phyloP scores from a whole-genome alignment of 2,329 filamentous ascomycete species.

The Akanthomyces muscarius region DNA sequence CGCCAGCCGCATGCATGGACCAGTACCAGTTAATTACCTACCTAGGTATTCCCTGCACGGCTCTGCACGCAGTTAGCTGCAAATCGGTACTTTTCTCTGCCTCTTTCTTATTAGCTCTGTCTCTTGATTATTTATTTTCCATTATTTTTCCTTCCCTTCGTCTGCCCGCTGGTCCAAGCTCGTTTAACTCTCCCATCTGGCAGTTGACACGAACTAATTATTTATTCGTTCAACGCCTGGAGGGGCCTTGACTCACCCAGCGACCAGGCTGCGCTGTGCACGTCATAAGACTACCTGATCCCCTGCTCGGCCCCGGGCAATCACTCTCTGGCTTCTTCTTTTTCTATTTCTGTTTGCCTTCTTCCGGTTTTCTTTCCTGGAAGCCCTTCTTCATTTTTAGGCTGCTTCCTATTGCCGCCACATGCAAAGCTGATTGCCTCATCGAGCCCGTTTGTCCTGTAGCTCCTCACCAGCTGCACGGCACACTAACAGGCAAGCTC shows the following conservation, averaged over 20 bases:
- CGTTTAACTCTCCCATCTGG: background rate
- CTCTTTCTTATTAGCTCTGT: background rate
- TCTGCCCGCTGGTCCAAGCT: background rate
- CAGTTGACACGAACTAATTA: background rate
- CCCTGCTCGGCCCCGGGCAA: constrained; percentile 7
- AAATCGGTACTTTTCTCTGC: constrained; percentile 2
- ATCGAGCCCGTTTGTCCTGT: constrained; percentile 1
- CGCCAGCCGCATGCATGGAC: constrained; percentile 12
- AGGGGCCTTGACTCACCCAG: background rate
- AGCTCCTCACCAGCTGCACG: background rate
- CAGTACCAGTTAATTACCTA: background rate
- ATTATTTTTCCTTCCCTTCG: background rate
- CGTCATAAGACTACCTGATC: constrained; percentile 14
- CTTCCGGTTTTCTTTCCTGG: background rate
- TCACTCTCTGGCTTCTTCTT: background rate
- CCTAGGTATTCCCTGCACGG: constrained; percentile 8
- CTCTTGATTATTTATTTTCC: background rate
- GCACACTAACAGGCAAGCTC: background rate
- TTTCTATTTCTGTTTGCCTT: background rate
- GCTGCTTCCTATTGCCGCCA: constrained; percentile 4
- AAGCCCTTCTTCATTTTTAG: background rate
- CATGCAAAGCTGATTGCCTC: background rate
- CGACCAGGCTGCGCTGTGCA: constrained; percentile 10
- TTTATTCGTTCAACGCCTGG: background rate
- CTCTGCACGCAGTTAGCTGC: background rate